A percentile compares a stretch with the other conserved stretches of the same genome.
Conservation (phyloP, 2,329 filamentous ascomycete genomes). For the Scytalidium lignicola region DNA sequence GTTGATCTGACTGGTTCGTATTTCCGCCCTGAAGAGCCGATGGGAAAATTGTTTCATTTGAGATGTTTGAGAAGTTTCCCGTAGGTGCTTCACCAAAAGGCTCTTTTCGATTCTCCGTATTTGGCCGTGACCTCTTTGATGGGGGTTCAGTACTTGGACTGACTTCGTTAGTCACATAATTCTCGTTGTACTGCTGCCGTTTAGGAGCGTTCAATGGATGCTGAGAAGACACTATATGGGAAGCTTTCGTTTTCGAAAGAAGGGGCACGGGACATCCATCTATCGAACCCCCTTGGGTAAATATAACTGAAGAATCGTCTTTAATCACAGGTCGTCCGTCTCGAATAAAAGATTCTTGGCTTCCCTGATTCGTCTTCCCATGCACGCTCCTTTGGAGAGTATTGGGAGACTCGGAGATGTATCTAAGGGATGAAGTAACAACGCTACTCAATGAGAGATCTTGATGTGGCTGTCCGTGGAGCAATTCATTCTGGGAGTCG, state of each 20-base stretch:
- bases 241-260: slow-evolving; percentile 7
- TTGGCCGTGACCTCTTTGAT: slow-evolving; percentile 21
- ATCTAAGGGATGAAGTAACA: neutral
- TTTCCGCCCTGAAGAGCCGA: slow-evolving; percentile 20
- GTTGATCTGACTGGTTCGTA: neutral
- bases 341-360: neutral
- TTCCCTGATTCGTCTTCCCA: too few species aligned
- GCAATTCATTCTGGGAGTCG: neutral
- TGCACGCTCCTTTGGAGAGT: neutral
- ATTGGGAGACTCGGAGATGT: neutral
- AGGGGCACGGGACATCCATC: neutral
- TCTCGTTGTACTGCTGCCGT: slow-evolving; percentile 14
- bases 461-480: neutral
- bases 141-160: slow-evolving; percentile 18
- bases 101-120: slow-evolving; percentile 11
- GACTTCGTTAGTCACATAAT: slow-evolving; percentile 7
- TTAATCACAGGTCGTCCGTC: too few species aligned
- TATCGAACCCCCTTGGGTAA: too few species aligned
- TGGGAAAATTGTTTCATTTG: slow-evolving; percentile 24
- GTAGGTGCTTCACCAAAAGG: slow-evolving; percentile 31
- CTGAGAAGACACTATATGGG: neutral
- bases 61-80: slow-evolving; percentile 24
- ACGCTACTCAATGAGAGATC: too few species aligned
- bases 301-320: too few species aligned
- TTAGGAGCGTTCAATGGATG: slow-evolving; percentile 15